Evolutionary conservation across 345 rosid species (phyloP), one percentile per base, ranked within the genome.

Genomic region (Pistacia vera): DNA sequence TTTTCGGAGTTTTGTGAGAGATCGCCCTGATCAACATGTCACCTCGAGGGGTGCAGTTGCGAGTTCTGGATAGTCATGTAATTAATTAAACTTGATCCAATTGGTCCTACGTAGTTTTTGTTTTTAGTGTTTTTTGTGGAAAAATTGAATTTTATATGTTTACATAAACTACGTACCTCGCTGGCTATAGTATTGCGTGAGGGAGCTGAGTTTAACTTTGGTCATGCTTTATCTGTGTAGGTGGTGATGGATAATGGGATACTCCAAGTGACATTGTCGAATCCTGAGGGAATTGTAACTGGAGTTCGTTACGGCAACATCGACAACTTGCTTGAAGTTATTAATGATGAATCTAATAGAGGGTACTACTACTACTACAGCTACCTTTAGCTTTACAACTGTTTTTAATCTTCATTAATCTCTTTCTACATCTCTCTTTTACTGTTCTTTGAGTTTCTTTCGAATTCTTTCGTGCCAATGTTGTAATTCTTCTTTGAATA

Each of bases 241-340:
- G 97, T 92, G 84, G 80, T 86, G 80, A 80, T 94, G 88, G 97
- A 91, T 68, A 94, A 94, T 79, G 97, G 98, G 61, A 73, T 91
- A 49, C 77, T 93, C 20, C 89, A 85, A 79, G 86, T 94, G 44
- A 90, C 93, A 2, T 79, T 92, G 38, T 92, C 97, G 0, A 91
- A 90, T 59, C 98, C 98, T 2, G 93, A 73, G 3, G 97, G 97
- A 70, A 89, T 91, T 11, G 92, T 94, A 56, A 90, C 94, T 0
- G 90, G 97, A 38, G 87, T 94, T 18, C 87, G 72, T 52, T 94
- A 84, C 35, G 83, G 83, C 75, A 91, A 84, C 82, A 85, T 94
- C 2, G 97, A 91, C 82, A 94, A 94, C 82, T 80, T 94, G 83
- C 97, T 94, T 17, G 98, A 94, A 88, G 89, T 90, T 83, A 86